phyloP scores from a whole-genome alignment of 345 rosid genomes.

The Arabidopsis thaliana region DNA sequence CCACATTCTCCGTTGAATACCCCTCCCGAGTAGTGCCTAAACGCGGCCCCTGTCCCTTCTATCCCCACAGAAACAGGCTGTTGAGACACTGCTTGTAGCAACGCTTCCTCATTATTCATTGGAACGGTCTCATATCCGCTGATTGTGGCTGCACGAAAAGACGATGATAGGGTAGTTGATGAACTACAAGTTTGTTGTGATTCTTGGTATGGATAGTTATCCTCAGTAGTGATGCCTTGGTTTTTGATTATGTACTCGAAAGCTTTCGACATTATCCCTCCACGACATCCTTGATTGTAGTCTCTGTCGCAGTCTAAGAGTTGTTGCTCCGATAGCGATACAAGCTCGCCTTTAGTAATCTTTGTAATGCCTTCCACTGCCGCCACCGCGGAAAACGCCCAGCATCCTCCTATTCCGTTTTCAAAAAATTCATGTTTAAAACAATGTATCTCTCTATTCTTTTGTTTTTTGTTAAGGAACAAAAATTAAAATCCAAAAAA shows the following conservation, averaged over 20 bases:
- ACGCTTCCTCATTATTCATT: slow-evolving; percentile 18
- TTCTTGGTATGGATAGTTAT: slow-evolving; percentile 45
- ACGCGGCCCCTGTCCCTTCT: slow-evolving; percentile 38
- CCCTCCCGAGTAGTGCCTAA: slow-evolving; percentile 49
- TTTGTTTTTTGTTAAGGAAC: too few species aligned
- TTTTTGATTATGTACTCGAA: slow-evolving; percentile 45
- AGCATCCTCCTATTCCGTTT: slow-evolving; percentile 51
- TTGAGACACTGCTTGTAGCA: slow-evolving; percentile 28
- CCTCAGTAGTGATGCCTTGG: slow-evolving; percentile 49
- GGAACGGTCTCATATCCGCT: slow-evolving; percentile 38
- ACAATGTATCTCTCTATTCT: not conserved
- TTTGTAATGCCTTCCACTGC: slow-evolving; percentile 52
- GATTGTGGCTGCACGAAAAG: slow-evolving; percentile 29
- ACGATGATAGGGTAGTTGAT: slow-evolving; percentile 38
- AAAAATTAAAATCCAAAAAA: not conserved
- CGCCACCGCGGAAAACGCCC: slow-evolving; percentile 64
- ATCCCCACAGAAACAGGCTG: slow-evolving; percentile 59
- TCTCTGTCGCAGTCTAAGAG: slow-evolving; percentile 57
- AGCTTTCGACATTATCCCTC: slow-evolving; percentile 49
- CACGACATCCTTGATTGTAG: slow-evolving; percentile 51
- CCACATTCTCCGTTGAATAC: slow-evolving; percentile 49
- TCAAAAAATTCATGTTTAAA: not conserved
- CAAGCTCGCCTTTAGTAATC: slow-evolving; percentile 47
- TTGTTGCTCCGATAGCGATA: slow-evolving; percentile 65
- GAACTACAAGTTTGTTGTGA: slow-evolving; percentile 45